phyloP scores from a whole-genome alignment of 257 asterid genomes.

The Verbascum thapsus region DNA sequence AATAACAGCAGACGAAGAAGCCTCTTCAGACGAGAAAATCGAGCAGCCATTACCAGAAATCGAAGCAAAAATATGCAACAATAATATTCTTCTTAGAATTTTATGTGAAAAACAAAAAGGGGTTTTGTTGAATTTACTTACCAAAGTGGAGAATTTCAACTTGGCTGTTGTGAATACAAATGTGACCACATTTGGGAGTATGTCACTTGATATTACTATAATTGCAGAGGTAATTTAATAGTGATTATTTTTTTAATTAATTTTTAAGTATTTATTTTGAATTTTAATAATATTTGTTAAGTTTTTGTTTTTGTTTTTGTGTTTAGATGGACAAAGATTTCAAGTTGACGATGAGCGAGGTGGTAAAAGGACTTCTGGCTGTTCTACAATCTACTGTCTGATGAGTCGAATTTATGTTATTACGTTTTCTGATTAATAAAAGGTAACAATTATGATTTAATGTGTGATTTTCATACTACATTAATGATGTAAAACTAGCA shows the following conservation, averaged over 20 bases:
- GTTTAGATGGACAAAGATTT: slow-evolving; percentile 39
- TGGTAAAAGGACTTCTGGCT: slow-evolving; percentile 11
- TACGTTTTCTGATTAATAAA: too few species aligned
- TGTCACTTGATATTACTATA: slow-evolving; percentile 35
- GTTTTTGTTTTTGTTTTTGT: not conserved
- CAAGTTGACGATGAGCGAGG: slow-evolving; percentile 29
- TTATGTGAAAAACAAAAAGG: slow-evolving; percentile 36
- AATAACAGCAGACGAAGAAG: slow-evolving; percentile 32
- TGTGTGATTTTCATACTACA: too few species aligned
- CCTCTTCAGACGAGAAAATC: slow-evolving; percentile 22
- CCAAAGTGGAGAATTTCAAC: slow-evolving; percentile 36
- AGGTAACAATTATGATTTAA: too few species aligned
- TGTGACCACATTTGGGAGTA: slow-evolving; percentile 31
- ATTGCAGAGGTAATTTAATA: slow-evolving; percentile 33
- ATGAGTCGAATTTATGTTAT: not conserved
- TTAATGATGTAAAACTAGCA: too few species aligned
- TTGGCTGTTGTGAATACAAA: slow-evolving; percentile 34
- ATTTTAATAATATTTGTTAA: not conserved
- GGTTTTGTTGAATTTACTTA: slow-evolving; percentile 27
- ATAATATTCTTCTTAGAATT: slow-evolving; percentile 31
- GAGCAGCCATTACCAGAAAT: slow-evolving; percentile 39
- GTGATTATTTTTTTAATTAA: not conserved
- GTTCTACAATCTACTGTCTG: not conserved
- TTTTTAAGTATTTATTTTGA: not conserved
- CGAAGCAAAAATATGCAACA: slow-evolving; percentile 36